Base-by-base conservation (phyloP, 495 filamentous ascomycete genomes). In the Penicillium tannophilum region DNA sequence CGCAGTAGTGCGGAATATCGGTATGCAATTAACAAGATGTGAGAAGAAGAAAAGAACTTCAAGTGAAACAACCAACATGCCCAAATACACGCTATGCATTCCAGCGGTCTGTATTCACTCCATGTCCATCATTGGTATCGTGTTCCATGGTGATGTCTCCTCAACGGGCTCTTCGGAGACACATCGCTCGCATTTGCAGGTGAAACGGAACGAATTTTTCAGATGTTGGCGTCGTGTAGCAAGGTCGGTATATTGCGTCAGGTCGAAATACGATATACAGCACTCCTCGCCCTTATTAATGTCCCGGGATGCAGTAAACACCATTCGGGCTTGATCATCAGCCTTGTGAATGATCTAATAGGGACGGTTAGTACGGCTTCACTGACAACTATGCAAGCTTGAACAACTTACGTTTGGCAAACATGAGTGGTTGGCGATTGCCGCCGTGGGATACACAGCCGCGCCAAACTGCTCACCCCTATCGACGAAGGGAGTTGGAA, bases 241-340 rank as follows among this genome's bases (percentile, higher is more conserved):
- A 5, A 74, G 31, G 17, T 66, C 62, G 1, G 57, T 62, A 41
- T 60, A 45, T 50, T 64, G 52, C 6, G 67, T 67, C 44, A 77
- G 36, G 47, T 77, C 74, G 41, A 75, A 77, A 45, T 77, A 77
- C 0, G 74, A 69, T 16, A 77, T 77, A 26, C 74, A 77, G 52
- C 74, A 77, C 57, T 77, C 75, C 47, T 77, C 70, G 4, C 69
- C 75, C 0, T 67, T 50, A 1, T 63, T 44, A 35, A 77, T 77
- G 28, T 77, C 70, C 10, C 63, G 60, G 20, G 65, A 63, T 0
- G 75, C 68, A 2, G 70, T 71, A 24, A 76, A 77, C 5, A 76
- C 67, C 75, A 77, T 77, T 0, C 66, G 69, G 16, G 70, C 70
- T 24, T 65, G 47, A 7, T 66, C 56, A 35, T 77, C 72, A 1